These are phyloP conservation scores for Thelephora aurantiotincta DNA, from an alignment of 768 basidiomycete genomes.

Conservation along the genomic window DNA sequence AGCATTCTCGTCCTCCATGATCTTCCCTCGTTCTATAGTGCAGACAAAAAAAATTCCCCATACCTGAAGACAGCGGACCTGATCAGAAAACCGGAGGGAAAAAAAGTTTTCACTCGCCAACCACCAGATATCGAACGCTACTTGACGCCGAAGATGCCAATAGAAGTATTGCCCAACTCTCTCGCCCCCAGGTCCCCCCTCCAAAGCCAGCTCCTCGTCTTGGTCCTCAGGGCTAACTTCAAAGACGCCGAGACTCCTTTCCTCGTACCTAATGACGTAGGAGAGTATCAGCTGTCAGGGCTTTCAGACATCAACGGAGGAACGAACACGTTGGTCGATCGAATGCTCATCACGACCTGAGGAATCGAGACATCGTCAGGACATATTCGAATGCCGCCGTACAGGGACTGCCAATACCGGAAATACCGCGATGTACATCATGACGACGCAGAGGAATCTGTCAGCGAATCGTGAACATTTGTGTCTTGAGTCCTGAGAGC, in stretches of 20 bases:
- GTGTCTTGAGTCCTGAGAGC: conserved; percentile 9
- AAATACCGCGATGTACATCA: conserved; percentile 62
- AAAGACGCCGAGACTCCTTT: conserved; percentile 55
- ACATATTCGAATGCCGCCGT: not conserved
- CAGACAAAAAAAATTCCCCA: conserved; percentile 59
- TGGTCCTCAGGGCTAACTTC: conserved; percentile 35
- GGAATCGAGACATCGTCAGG: not conserved
- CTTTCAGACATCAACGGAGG: not conserved
- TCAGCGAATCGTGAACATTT: not conserved
- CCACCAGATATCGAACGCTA: conserved; percentile 73
- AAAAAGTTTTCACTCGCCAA: conserved; percentile 20
- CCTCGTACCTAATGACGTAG: conserved; percentile 39
- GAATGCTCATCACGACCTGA: conserved; percentile 47
- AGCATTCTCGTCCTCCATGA: conserved; percentile 38
- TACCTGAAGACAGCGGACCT: conserved; percentile 7
- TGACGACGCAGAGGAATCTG: conserved; percentile 54
- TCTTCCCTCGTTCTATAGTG: conserved; percentile 49
- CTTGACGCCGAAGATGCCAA: conserved; percentile 54
- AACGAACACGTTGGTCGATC: conserved; percentile 45
- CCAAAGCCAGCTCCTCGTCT: conserved; percentile 30
- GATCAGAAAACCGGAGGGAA: no score
- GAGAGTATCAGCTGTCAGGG: not conserved
- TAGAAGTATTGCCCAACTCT: conserved; percentile 28
- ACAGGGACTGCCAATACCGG: conserved; percentile 8
- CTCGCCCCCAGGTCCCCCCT: conserved; percentile 24